Base-by-base conservation (phyloP, 768 basidiomycete genomes). In the Lentinula boryana region DNA sequence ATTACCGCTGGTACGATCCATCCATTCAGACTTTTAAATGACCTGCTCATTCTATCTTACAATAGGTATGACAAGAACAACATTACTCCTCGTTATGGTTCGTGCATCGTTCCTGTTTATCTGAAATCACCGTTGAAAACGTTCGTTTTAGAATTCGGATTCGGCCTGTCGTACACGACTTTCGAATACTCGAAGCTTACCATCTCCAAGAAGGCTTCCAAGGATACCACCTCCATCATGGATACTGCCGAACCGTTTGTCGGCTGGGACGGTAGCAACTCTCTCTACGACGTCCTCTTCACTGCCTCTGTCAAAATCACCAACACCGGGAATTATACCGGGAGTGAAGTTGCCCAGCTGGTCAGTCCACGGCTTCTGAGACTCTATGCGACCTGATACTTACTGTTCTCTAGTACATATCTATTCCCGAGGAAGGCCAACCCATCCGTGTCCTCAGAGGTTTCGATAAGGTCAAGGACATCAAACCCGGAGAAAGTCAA, bases 101-200 rank as follows among this genome's bases (percentile, higher is more conserved):
- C 5, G 53, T 54, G 36, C 5, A 6, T 21, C 41, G 8, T 27
- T 33, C 3, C 23, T 27, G 5, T 9, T 13, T 10, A 35, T 35
- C 56, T 61, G 67, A 21, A 21, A 33, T 18, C 12, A 44, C 15
- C 8, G n/a, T 5, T 43, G 6, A 43, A 43, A 23, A 23, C 13
- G n/a, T 33, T n/a, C n/a, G 32, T 32, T 5, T 15, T 23, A 58
- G 68, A 76, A 51, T 83, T 82, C 68, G 82, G 81, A 0, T 80
- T 73, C 60, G 82, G 82, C 2, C 68, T 83, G 23, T 75, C 73
- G 1, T 84, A 84, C 68, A 80, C 82, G 35, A 72, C 71, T 0
- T 84, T 84, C 70, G 65, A 73, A 5, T 81, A 79, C 66, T 71
- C 75, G 2, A 66, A 70, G 49, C 57, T 81, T 12, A 44, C 64